Percentiles rank a stretch among this genome's conserved stretches.
Conservation (phyloP, 768 basidiomycete species). For the Leccinum incarnatum region DNA sequence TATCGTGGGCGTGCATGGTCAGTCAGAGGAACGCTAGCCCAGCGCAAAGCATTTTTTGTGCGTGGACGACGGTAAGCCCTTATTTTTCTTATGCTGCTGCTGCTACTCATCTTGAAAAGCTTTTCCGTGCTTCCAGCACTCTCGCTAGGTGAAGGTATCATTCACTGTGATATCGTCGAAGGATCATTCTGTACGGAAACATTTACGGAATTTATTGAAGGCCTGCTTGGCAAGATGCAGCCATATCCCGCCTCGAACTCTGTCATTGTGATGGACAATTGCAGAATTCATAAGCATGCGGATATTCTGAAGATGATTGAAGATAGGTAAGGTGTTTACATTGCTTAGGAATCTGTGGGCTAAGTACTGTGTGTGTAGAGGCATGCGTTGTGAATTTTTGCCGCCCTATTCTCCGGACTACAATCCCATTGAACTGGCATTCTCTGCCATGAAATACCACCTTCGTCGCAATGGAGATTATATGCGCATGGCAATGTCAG, state of each 20-base stretch:
- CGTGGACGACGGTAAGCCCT: not conserved
- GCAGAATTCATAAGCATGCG: too few relatives aligned
- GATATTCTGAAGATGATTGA: too few relatives aligned
- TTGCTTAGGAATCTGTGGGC: too few relatives aligned
- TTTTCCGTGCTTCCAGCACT: not conserved
- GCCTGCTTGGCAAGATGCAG: not conserved
- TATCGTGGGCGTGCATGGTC: not conserved
- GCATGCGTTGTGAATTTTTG: too few relatives aligned
- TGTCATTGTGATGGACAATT: too few relatives aligned
- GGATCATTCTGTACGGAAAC: not conserved
- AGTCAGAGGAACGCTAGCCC: not conserved
- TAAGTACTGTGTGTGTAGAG: too few relatives aligned
- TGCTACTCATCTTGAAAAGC: not conserved
- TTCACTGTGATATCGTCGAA: not conserved
- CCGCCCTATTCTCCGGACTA: too few relatives aligned
- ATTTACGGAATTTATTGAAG: not conserved
- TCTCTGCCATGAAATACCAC: not conserved
- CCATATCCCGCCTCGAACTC: not conserved
- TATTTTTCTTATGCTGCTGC: not conserved
- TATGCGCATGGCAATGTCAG: not conserved
- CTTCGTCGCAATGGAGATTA: not conserved
- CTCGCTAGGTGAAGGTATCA: not conserved
- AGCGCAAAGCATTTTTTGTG: not conserved
- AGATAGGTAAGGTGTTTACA: too few relatives aligned
- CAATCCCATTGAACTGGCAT: not conserved